Conservation (phyloP, 805 yeast genomes). For the Yamadazyma paraphyllophila region DNA sequence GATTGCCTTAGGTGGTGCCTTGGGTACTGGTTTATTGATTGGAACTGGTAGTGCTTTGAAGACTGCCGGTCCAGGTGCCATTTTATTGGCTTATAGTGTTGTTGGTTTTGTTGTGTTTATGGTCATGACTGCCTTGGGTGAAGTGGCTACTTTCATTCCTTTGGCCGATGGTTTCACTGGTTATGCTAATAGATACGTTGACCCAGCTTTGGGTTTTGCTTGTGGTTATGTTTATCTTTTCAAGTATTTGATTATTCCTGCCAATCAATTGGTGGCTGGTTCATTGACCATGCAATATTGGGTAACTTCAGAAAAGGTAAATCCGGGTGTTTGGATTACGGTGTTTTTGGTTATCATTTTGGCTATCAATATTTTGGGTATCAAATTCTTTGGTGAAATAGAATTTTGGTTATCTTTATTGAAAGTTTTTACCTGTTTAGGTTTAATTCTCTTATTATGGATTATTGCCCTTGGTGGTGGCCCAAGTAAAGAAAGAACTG, state of each 20-base stretch:
- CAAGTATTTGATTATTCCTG: constrained; percentile 54
- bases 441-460: constrained; percentile 62
- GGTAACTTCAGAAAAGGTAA: constrained; percentile 44
- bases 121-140: constrained; percentile 69
- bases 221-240: constrained; percentile 64
- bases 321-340: constrained; percentile 59
- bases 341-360: constrained; percentile 44
- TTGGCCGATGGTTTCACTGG: constrained; percentile 65
- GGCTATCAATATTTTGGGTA: constrained; percentile 46
- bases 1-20: constrained; percentile 82
- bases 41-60: constrained; percentile 72
- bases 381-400: constrained; percentile 51
- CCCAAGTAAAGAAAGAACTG: constrained; percentile 69
- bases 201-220: constrained; percentile 66
- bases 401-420: constrained; percentile 65
- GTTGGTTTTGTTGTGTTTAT: constrained; percentile 72
- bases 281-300: constrained; percentile 54
- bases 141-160: constrained; percentile 66
- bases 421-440: constrained; percentile 64
- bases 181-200: constrained; percentile 62
- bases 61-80: constrained; percentile 69
- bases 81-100: constrained; percentile 61
- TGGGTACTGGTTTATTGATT: constrained; percentile 73
- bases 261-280: constrained; percentile 65
- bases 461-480: constrained; percentile 76